A percentile compares a stretch with the other conserved stretches of the same genome.
Conservation (phyloP, 148 eudicot species). For the Drosera capensis region DNA sequence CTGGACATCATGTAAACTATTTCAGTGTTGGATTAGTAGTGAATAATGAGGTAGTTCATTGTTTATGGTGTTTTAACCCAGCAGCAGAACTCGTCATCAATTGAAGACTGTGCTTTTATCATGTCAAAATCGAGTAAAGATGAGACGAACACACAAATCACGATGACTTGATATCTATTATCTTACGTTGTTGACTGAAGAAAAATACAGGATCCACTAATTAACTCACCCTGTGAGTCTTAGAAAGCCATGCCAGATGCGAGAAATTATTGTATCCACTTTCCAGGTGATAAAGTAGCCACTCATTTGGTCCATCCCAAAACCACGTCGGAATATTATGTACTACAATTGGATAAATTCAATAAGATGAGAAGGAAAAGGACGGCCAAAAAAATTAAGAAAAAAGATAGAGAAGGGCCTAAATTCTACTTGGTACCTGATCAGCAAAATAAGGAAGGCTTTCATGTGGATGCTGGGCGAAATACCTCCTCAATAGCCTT, state of each 20-base stretch:
- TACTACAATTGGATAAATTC: conserved; percentile 22
- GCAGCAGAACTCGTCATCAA: too few species aligned
- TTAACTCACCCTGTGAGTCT: conserved; percentile 46
- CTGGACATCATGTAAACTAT: too few species aligned
- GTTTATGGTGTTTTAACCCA: too few species aligned
- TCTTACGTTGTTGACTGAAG: not conserved
- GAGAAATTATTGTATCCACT: conserved; percentile 74
- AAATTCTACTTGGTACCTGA: conserved; percentile 36
- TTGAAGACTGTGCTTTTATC: too few species aligned
- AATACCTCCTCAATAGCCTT: conserved; percentile 56
- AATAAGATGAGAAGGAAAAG: not conserved
- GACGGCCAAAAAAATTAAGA: not conserved
- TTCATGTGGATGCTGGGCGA: conserved; percentile 54
- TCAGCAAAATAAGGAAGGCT: conserved; percentile 77
- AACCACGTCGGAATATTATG: conserved; percentile 87
- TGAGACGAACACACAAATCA: not conserved
- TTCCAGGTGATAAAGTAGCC: conserved; percentile 90
- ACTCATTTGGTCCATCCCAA: conserved; percentile 79
- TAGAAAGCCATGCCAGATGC: conserved; percentile 66
- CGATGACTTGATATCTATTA: not conserved
- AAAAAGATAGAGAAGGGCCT: not conserved
- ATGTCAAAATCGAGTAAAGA: too few species aligned
- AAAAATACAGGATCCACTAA: not conserved
- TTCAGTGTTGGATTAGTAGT: too few species aligned
- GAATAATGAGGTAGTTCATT: too few species aligned